Base-by-base conservation (phyloP, 306 rosid genomes). In the Ammopiptanthus mongolicus region DNA sequence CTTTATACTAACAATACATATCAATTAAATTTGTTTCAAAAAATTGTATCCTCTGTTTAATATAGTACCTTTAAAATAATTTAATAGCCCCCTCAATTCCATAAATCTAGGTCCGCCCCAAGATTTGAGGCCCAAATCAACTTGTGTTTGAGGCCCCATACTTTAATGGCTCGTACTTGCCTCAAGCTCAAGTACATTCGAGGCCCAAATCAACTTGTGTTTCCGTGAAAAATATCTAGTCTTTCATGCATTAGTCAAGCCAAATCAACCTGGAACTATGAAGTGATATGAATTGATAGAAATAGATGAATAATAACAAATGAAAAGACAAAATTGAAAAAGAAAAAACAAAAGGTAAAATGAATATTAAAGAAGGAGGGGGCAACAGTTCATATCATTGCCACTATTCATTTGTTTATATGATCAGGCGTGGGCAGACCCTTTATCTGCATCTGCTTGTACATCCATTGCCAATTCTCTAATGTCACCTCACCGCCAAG, bases 381-480 rank as follows among this genome's bases (percentile, higher is more conserved):
- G 34, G 23, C 66, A 48, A 67, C 36, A 36, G 46, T 46, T 47
- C 10, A 1, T 17, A 47, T 8, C 22, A 47, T 80, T 13, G 17
- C n/a, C 4, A 1, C 61, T 57, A 37, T 33, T 87, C 85, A 88
- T 69, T 59, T 61, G 73, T 55, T 63, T 52, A 55, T 15, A 37
- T 36, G 76, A 19, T 56, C 63, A 37, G 93, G 97, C 28, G 74
- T 18, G 19, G 87, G 87, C 69, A 92, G 96, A 66, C 89, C 89
- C 39, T 84, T 89, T 56, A 79, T 75, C 85, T 81, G 97, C 97
- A 92, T 80, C 79, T 87, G 96, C 90, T 92, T 92, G 87, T 81
- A 86, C 99, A 92, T 87, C 99, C 99, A 91, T 46, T 85, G 96
- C 97, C 91, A 83, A 77, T 81, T 90, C 80, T 90, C 99, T 0